Evolutionary conservation across 2,329 filamentous ascomycete genomes (phyloP).

Genomic region (Pyrenophora teres): DNA sequence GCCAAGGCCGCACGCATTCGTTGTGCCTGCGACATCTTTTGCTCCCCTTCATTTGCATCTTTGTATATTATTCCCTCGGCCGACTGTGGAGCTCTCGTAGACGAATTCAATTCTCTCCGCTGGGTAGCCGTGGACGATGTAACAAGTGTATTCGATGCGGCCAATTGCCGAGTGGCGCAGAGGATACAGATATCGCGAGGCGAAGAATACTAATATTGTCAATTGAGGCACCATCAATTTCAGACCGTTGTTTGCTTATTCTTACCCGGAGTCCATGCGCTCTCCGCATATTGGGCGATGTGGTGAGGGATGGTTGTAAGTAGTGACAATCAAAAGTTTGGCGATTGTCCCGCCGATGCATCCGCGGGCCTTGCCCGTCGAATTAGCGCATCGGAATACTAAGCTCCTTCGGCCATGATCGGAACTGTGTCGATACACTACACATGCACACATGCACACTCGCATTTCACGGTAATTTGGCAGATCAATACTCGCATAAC

Average conservation of each 20-base stretch:
- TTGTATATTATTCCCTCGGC: slow-evolving; percentile 37
- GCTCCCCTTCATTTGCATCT: slow-evolving; percentile 23
- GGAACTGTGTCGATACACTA: not conserved
- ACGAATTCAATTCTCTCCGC: slow-evolving; percentile 40
- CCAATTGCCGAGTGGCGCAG: slow-evolving; percentile 44
- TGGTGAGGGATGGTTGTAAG: slow-evolving; percentile 10
- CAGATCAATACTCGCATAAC: no score
- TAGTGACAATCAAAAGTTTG: slow-evolving; percentile 22
- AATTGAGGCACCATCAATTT: slow-evolving; percentile 4
- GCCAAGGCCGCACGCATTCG: slow-evolving; percentile 33
- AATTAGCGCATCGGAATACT: no score
- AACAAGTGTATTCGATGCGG: slow-evolving; percentile 22
- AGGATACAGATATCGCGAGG: slow-evolving; percentile 47
- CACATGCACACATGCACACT: not conserved
- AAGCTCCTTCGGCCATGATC: no score
- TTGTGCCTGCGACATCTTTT: slow-evolving; percentile 34
- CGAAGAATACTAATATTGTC: slow-evolving; percentile 34
- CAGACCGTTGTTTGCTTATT: not conserved
- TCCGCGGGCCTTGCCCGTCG: slow-evolving; percentile 11
- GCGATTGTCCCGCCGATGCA: slow-evolving; percentile 16
- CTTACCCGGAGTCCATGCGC: slow-evolving; percentile 38
- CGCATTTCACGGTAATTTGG: no score
- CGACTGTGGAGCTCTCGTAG: slow-evolving; percentile 37
- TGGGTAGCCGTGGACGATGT: slow-evolving; percentile 27
- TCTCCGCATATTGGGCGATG: slow-evolving; percentile 33